Evolutionary conservation across 257 asterid species (phyloP), one percentile per base, ranked within the genome.

Genomic region (Penstemon eatonii): DNA sequence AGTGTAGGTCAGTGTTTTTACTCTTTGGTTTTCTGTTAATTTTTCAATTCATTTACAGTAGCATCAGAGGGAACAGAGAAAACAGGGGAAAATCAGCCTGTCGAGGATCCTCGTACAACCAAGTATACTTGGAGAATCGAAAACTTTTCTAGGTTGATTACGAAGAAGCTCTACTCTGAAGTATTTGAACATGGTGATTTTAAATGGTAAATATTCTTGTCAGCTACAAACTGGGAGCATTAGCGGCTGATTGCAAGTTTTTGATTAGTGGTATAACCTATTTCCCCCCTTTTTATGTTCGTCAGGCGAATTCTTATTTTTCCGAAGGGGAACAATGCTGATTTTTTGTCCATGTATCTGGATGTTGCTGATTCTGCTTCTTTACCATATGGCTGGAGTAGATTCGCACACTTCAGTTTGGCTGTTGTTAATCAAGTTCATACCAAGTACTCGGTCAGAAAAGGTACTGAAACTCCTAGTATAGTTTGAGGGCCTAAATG

Each of bases 221-320:
- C 38, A 12, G 57, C 33, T 56, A 47, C 72, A 62, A 25, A 10
- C 6, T 18, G 58, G 45, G 55, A 60, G 68, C 55, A 71, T 44
- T 62, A 10, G 19, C 38, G 67, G 40, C 47, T 72, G 68, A 39
- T 61, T 69, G 64, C 18, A 37, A 72, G 42, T 25, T 11, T 63
- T 69, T 49, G 38, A 59, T 43, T 36, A 13, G 56, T 49, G 18
- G 15, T 56, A 40, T 44, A 54, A 47, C 67, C 60, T 38, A 42
- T 33, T 72, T 54, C 63, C 36, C 45, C 46, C 50, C 33, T 25
- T 25, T 60, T 63, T 64, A 38, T 56, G 57, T 70, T 60, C 75
- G 44, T 51, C 80, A 85, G 91, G 91, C 78, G 88, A 82, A 71
- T 85, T 76, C 81, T 85, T 50, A 71, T 80, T 47, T 80, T 78